Evolutionary conservation across 2,329 filamentous ascomycete species (phyloP), one percentile per base, ranked within the genome.

Genomic region (Aspergillus aculeatus): DNA sequence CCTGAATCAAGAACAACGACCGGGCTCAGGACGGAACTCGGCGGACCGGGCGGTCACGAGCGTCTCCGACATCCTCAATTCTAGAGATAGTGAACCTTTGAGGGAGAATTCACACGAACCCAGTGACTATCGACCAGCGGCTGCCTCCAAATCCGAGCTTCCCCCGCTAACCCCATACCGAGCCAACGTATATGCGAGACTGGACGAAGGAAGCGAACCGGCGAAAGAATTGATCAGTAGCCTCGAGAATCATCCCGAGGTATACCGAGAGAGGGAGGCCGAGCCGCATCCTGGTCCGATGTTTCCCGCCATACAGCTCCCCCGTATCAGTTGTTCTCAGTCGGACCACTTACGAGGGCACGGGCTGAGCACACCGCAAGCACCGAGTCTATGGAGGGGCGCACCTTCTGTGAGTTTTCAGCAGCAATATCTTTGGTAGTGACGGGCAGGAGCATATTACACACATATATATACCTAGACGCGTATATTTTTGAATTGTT

Each of bases 341-440:
- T 10, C 44, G 16, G 44, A 57, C 9, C 26, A 23, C 16, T 4
- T 29, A 2, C 48, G 19, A 29, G 35, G 19, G 3, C 51, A 50
- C 2, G 35, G 23, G 10, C 23, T 52, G 24, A 38, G 6, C 31
- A 47, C 55, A 12, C 58, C 54, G 2, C 64, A 65, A 12, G 63
- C 55, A 24, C 53, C 61, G 24, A 73, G 65, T 49, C 58, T 59
- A 2, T 74, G 72, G 72, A 62, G 66, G 51, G 71, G 64, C 29
- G 72, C 71, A 7, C 72, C 73, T 5, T 66, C 70, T 0, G 50
- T 66, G n/a, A 64, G 65, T 26, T 74, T 74, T 52, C 71, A 75
- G 61, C 65, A 67, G 7, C 66, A 67, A 31, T 75, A 74, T 60
- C 63, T 74, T n/a, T 74, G 73, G 71, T 75, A 64, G 52, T 12